Evolutionary conservation across 441 rosid genomes (phyloP).

Genomic region (Aleurites moluccanus): DNA sequence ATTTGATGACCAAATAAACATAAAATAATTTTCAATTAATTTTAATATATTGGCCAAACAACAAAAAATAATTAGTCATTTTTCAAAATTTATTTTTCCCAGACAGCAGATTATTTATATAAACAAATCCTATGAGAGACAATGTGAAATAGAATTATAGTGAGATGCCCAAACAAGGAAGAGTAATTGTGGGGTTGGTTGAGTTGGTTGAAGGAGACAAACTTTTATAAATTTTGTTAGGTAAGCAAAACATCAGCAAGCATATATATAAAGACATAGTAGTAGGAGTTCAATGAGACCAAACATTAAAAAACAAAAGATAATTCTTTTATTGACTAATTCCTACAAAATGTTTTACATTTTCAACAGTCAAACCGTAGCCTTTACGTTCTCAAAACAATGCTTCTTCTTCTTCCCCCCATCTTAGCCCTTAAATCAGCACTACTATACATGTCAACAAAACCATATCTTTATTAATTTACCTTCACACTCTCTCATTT

Average conservation of each 20-base stretch:
- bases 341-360: neutral
- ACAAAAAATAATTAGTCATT: no score
- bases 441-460: neutral
- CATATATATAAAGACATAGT: neutral
- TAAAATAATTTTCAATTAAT: no score
- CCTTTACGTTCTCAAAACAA: conserved; percentile 12
- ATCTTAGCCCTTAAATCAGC: neutral
- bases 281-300: neutral
- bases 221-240: neutral
- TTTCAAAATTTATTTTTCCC: no score
- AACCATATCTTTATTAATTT: neutral
- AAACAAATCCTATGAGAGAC: no score
- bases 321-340: neutral
- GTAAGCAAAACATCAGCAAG: neutral
- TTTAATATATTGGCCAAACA: no score
- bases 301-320: neutral
- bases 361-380: conserved; percentile 30
- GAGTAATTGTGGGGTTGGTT: neutral
- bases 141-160: no score
- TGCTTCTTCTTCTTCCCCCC: neutral
- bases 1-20: no score
- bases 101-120: no score
- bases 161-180: neutral
- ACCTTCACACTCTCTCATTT: neutral
- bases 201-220: neutral